Evolutionary conservation across 495 filamentous ascomycete genomes (phyloP).

Genomic region (Hyaloscypha variabilis): DNA sequence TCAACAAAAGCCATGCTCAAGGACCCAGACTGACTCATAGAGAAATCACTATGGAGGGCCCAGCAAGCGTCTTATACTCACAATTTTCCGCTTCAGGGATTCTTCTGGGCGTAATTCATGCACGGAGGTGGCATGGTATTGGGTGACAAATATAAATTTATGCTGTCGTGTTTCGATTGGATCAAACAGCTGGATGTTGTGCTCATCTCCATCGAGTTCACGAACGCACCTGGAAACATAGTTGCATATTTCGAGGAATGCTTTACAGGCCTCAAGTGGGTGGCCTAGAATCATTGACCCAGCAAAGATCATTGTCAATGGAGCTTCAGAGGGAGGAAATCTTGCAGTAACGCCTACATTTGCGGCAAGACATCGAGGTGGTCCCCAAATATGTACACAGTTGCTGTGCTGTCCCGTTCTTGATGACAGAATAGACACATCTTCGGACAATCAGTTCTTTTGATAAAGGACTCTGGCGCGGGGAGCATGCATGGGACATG

Average conservation of each 20-base stretch:
- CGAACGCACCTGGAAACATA: slow-evolving; percentile 30
- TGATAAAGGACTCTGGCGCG: slow-evolving; percentile 10
- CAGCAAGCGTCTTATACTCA: neutral
- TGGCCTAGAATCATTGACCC: slow-evolving; percentile 29
- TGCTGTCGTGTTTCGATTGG: neutral
- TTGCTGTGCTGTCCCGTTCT: slow-evolving; percentile 11
- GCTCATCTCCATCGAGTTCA: slow-evolving; percentile 32
- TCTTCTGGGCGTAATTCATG: slow-evolving; percentile 11
- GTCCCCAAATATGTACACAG: slow-evolving; percentile 6
- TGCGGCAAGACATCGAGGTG: slow-evolving; percentile 25
- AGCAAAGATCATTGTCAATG: slow-evolving; percentile 26
- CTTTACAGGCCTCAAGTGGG: slow-evolving; percentile 31
- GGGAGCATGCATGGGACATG: slow-evolving; percentile 9
- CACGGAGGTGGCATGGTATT: slow-evolving; percentile 17
- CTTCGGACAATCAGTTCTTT: slow-evolving; percentile 7
- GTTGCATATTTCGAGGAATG: slow-evolving; percentile 28
- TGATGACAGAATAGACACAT: slow-evolving; percentile 7
- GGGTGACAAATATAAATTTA: slow-evolving; percentile 7
- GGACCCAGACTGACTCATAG: neutral
- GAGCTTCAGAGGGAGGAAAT: slow-evolving; percentile 34
- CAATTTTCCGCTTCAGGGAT: neutral
- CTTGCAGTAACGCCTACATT: slow-evolving; percentile 29
- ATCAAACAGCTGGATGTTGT: slow-evolving; percentile 13
- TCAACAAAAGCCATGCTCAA: neutral
- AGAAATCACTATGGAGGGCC: neutral